Conservation (phyloP, 2,329 filamentous ascomycete genomes). For the Dryadomyces quercus-mongolicae region DNA sequence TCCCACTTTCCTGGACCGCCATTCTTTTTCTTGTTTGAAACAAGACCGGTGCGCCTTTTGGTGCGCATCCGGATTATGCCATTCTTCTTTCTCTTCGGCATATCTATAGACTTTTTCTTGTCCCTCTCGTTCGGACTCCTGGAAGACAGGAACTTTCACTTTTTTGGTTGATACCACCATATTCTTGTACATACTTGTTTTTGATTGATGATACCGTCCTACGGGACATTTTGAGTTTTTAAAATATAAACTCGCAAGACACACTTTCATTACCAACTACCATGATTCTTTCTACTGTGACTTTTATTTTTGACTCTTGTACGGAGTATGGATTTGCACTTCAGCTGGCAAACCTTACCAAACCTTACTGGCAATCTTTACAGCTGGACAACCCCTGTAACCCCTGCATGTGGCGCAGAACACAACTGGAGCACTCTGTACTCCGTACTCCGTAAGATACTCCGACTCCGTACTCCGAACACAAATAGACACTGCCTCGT, state of each 20-base stretch:
- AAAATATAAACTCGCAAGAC: neutral
- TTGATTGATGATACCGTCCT: neutral
- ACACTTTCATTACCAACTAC: neutral
- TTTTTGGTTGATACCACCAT: neutral
- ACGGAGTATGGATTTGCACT: too few relatives aligned
- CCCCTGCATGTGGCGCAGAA: too few relatives aligned
- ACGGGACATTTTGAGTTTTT: neutral
- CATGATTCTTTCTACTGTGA: neutral
- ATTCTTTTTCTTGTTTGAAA: neutral
- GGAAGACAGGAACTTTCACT: neutral
- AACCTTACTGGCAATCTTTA: too few relatives aligned
- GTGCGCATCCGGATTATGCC: neutral
- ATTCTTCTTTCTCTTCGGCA: neutral
- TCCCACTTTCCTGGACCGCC: neutral
- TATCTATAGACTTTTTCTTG: neutral
- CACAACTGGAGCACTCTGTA: too few relatives aligned
- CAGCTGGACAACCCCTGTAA: too few relatives aligned
- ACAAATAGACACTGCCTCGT: too few relatives aligned
- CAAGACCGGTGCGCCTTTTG: neutral
- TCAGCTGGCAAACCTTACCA: too few relatives aligned
- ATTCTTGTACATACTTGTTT: slow-evolving; percentile 1
- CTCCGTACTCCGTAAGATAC: too few relatives aligned
- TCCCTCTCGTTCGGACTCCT: neutral
- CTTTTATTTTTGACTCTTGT: neutral
- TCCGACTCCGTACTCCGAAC: too few relatives aligned